These are phyloP conservation scores for Cytospora chrysosperma DNA, from an alignment of 2,329 filamentous ascomycete species.

Conservation along the genomic window DNA sequence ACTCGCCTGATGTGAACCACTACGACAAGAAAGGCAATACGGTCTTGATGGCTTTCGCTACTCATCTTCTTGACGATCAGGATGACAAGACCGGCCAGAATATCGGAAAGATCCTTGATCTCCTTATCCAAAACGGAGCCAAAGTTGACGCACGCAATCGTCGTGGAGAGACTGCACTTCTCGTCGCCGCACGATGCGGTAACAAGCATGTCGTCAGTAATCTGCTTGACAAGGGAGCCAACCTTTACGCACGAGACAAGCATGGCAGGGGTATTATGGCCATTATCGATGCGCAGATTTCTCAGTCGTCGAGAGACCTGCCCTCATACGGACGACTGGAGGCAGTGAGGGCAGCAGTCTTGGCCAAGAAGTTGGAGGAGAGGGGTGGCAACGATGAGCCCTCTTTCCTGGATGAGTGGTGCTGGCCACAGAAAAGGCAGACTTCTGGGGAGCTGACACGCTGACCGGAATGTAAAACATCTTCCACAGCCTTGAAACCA, in stretches of 20 bases:
- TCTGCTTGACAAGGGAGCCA: slow-evolving; percentile 47
- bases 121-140: slow-evolving; percentile 44
- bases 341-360: slow-evolving; percentile 15
- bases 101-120: slow-evolving; percentile 44
- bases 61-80: slow-evolving; percentile 49
- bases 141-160: slow-evolving; percentile 52
- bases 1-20: slow-evolving; percentile 45
- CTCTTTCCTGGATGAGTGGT: slow-evolving; percentile 20
- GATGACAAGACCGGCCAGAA: slow-evolving; percentile 48
- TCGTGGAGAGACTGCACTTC: slow-evolving; percentile 54
- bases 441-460: not conserved
- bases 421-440: not conserved
- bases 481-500: not conserved
- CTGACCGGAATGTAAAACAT: not conserved
- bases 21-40: slow-evolving; percentile 53
- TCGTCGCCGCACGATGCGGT: slow-evolving; percentile 52
- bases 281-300: slow-evolving; percentile 43
- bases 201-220: slow-evolving; percentile 51
- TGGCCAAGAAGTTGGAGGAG: slow-evolving; percentile 17
- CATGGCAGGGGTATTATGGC: slow-evolving; percentile 46
- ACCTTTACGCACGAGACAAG: slow-evolving; percentile 46
- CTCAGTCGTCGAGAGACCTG: slow-evolving; percentile 3
- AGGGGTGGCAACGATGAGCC: slow-evolving; percentile 16
- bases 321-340: slow-evolving; percentile 20
- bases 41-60: slow-evolving; percentile 55